Evolutionary conservation across 108 stramenopile genomes (phyloP), one percentile per base, ranked within the genome.

Genomic region (Cyclotella sp.): DNA sequence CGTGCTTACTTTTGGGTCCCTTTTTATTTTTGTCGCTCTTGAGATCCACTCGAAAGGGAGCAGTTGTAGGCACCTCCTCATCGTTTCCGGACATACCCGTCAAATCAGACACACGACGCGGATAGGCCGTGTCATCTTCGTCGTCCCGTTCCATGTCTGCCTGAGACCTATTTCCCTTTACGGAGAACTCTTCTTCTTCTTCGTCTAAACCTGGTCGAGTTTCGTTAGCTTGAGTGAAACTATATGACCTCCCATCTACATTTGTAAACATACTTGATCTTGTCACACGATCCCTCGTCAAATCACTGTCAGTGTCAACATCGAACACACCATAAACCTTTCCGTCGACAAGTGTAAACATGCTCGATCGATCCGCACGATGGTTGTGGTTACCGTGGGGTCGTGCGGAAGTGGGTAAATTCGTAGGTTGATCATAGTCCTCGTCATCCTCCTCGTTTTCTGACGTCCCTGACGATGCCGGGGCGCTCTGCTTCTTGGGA

Each of bases 21-120:
- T 67, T 68, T 19, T 63, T 39, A 28, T 45, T 58, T 11, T 59
- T 67, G 46, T 73, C 39, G 30, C 64, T 65, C 42, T 55, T 63
- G 53, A 75, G 53, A 65, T 75, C 73, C 3, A 75, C 73, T 5
- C 64, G 63, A 65, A 75, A 62, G 28, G 60, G n/a, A 10, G 64
- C 21, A 65, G 45, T 16, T 3, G 44, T 65, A 1, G 43, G 43
- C 15, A 18, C 61, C 30, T 45, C 64, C 2, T 24, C 64, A 14
- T 65, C 12, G 6, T 65, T 18, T 14, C 44, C 64, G 16, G 26
- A 27, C 1, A 45, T 46, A 2, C 30, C 34, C 14, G 68, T 52
- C 68, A 41, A 30, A 52, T 62, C 60, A 7, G 68, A 69, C 9
- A 41, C 19, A 30, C 53, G 51, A 39, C 68, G 52, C 8, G 15